Evolutionary conservation across 768 basidiomycete species (phyloP), one percentile per base, ranked within the genome.

Genomic region (Chalciporus chontae): DNA sequence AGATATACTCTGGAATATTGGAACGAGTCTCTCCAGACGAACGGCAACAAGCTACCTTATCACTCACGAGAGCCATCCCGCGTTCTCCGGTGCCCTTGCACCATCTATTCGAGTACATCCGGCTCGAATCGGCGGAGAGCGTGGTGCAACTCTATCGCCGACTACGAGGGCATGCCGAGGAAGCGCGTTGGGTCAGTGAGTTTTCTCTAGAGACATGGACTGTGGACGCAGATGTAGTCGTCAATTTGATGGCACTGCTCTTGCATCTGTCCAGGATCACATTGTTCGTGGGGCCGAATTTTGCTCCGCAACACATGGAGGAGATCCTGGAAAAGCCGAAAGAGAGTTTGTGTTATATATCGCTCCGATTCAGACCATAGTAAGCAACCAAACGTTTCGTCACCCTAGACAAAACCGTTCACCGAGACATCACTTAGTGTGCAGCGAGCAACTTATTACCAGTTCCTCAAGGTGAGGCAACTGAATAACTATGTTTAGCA

Each of bases 341-440:
- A 45, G 59, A 65, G 11, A 59, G 54, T 0, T 57, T 95, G 54
- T 55, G 67, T 32, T 72, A 72, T 54, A 69, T 94, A 14, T 77
- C 81, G 4, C 62, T 95, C 45, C 71, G 86, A 52, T 94, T 95
- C 68, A 77, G 85, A 48, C 92, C 93, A 4, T 94, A 94, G 85
- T 89, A 63, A 69, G 86, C 69, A 13, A 14, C 21, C 2, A 24
- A 11, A 5, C 13, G 31, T 40, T n/a, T 50, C 31, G 4, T 19
- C 15, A 27, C 46, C 40, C 26, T 46, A 45, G 48, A 46, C 18
- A 2, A 29, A 19, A 45, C 49, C 21, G 38, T 13, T 46, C 40
- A 54, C 7, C 37, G 8, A 53, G 19, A 45, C n/a, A 36, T 36
- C 34, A 36, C 14, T 38, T n/a, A 64, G 87, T 45, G 84, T 89